phyloP scores from a whole-genome alignment of 192 early-diverging fungal species.

The Coemansia sp. region DNA sequence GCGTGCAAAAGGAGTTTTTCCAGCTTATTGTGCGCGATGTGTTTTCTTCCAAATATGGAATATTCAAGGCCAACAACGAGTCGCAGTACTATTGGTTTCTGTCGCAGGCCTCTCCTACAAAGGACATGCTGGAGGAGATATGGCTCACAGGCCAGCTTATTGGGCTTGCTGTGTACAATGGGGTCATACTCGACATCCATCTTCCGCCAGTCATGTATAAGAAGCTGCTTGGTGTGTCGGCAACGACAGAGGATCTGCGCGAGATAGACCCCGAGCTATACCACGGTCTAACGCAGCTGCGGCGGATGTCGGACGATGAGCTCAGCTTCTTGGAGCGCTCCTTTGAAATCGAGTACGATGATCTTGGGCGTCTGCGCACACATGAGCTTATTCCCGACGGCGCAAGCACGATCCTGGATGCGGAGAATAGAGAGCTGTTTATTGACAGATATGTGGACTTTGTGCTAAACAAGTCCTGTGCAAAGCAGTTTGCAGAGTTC shows the following conservation, averaged over 20 bases:
- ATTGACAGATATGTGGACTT: constrained; percentile 79
- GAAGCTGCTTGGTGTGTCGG: constrained; percentile 72
- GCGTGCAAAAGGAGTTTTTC: constrained; percentile 94
- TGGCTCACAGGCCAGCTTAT: constrained; percentile 84
- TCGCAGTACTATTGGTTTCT: constrained; percentile 85
- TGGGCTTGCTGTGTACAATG: constrained; percentile 91
- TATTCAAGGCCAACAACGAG: constrained; percentile 80
- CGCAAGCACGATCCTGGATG: constrained; percentile 62
- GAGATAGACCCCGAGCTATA: constrained; percentile 75
- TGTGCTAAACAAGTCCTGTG: constrained; percentile 69
- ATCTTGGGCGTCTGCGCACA: constrained; percentile 60
- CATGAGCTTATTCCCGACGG: constrained; percentile 72
- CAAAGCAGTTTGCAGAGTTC: constrained; percentile 77
- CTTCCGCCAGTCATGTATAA: constrained; percentile 86
- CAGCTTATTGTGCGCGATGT: constrained; percentile 85
- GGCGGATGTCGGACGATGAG: constrained; percentile 64
- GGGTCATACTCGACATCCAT: constrained; percentile 87
- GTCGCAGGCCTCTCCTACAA: constrained; percentile 53
- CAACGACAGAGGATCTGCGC: constrained; percentile 71
- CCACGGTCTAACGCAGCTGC: constrained; percentile 73
- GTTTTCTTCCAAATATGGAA: constrained; percentile 82
- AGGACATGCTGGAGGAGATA: constrained; percentile 71
- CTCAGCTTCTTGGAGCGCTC: constrained; percentile 74
- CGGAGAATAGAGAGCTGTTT: constrained; percentile 77
- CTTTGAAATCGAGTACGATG: constrained; percentile 79